phyloP scores from a whole-genome alignment of 805 yeast species.

The Ogataea nonfermentans region DNA sequence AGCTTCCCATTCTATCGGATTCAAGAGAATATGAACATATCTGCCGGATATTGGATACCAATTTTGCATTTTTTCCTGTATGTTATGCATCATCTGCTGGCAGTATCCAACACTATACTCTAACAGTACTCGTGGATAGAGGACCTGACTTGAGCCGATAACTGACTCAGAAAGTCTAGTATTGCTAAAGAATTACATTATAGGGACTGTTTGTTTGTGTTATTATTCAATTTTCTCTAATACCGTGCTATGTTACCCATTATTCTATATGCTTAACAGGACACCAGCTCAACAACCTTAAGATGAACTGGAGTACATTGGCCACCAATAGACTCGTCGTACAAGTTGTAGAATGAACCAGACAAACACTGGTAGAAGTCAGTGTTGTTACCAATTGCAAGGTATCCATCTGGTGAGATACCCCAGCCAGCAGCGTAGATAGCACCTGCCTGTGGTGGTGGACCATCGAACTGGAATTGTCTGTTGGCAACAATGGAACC shows the following conservation, averaged over 20 bases:
- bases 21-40: too few relatives aligned
- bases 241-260: too few relatives aligned
- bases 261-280: slow-evolving; percentile 24
- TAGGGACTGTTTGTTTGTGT: too few relatives aligned
- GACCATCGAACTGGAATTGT: slow-evolving; percentile 67
- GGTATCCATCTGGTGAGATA: slow-evolving; percentile 42
- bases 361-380: slow-evolving; percentile 54
- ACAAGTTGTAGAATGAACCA: slow-evolving; percentile 58
- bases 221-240: background rate
- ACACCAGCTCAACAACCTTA: slow-evolving; percentile 41
- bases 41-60: too few relatives aligned
- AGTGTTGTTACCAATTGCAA: slow-evolving; percentile 48
- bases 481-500: slow-evolving; percentile 61
- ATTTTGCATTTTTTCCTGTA: too few relatives aligned
- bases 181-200: too few relatives aligned
- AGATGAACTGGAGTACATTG: slow-evolving; percentile 49
- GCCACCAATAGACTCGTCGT: slow-evolving; percentile 46
- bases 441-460: slow-evolving; percentile 62
- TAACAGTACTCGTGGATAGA: too few relatives aligned
- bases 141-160: too few relatives aligned
- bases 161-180: too few relatives aligned
- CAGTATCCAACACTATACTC: too few relatives aligned
- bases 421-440: slow-evolving; percentile 54
- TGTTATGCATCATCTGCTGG: too few relatives aligned
- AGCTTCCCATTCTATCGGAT: too few relatives aligned